Conservation (phyloP, 2,329 filamentous ascomycete genomes). For the Cordyceps fumosorosea region DNA sequence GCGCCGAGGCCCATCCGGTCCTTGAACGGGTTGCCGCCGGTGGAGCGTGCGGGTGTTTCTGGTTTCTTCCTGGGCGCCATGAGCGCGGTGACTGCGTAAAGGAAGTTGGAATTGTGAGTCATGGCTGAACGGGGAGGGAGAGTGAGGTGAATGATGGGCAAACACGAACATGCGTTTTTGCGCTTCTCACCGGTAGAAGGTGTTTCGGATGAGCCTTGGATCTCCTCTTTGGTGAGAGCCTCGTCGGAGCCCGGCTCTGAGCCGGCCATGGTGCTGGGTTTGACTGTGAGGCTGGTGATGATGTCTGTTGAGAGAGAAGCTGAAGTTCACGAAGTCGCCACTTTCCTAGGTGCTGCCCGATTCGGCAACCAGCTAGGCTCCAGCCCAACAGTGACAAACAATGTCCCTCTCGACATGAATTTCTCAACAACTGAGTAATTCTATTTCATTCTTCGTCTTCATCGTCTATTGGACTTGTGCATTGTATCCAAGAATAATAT, state of each 20-base stretch:
- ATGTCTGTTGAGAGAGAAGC: background rate
- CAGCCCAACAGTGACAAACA: background rate
- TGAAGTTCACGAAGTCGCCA: background rate
- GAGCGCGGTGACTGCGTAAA: conserved; percentile 27
- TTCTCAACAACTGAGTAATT: too few relatives aligned
- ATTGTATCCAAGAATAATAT: background rate
- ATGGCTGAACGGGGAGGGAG: background rate
- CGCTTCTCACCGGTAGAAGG: conserved; percentile 16
- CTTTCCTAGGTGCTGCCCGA: background rate
- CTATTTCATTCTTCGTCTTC: background rate
- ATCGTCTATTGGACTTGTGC: background rate
- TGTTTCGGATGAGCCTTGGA: conserved; percentile 25
- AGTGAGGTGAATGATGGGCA: too few relatives aligned
- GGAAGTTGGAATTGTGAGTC: background rate
- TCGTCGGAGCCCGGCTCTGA: conserved; percentile 29
- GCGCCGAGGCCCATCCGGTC: conserved; percentile 56
- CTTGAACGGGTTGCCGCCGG: conserved; percentile 31
- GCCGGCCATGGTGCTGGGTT: conserved; percentile 18
- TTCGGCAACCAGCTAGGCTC: background rate
- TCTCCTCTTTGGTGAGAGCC: conserved; percentile 37
- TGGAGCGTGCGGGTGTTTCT: conserved; percentile 10
- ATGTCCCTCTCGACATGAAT: too few relatives aligned
- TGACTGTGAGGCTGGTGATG: background rate
- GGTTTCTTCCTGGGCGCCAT: conserved; percentile 31
- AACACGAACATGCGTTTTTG: conserved; percentile 37